Evolutionary conservation across 257 asterid species (phyloP).

Genomic region (Schizonepeta tenuifolia): DNA sequence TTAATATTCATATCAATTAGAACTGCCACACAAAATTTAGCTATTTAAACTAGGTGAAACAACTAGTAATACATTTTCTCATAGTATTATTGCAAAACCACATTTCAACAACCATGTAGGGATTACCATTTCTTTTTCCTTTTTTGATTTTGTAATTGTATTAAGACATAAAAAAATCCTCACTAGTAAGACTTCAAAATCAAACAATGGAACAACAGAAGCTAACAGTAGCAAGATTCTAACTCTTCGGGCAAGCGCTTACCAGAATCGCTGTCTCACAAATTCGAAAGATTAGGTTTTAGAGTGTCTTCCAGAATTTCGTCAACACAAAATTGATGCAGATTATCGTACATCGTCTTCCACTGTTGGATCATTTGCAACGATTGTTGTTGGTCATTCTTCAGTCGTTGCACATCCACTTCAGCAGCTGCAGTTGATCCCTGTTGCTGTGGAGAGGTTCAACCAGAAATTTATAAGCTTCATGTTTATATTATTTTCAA

Average conservation of each 20-base stretch:
- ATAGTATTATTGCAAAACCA: constrained; percentile 20
- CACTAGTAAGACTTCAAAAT: background rate
- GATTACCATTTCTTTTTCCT: constrained; percentile 35
- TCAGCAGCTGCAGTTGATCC: constrained; percentile 80
- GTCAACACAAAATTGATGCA: constrained; percentile 65
- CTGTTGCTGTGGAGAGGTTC: constrained; percentile 51
- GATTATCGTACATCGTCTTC: constrained; percentile 60
- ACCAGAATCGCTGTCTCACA: constrained; percentile 16
- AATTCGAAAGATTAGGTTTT: constrained; percentile 33
- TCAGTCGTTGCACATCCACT: constrained; percentile 73
- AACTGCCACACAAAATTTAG: no score
- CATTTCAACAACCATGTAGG: background rate
- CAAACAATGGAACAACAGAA: background rate
- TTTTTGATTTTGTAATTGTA: background rate
- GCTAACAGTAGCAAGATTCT: background rate
- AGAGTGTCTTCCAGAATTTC: constrained; percentile 64
- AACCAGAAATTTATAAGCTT: constrained; percentile 22
- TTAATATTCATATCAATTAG: no score
- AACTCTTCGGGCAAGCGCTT: constrained; percentile 17
- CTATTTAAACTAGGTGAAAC: background rate
- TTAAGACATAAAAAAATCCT: background rate
- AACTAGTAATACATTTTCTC: background rate
- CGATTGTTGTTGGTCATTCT: constrained; percentile 55
- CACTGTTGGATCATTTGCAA: constrained; percentile 66
- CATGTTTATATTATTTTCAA: background rate